Evolutionary conservation across 2,329 filamentous ascomycete species (phyloP).

Genomic region (Daldinia sp.): DNA sequence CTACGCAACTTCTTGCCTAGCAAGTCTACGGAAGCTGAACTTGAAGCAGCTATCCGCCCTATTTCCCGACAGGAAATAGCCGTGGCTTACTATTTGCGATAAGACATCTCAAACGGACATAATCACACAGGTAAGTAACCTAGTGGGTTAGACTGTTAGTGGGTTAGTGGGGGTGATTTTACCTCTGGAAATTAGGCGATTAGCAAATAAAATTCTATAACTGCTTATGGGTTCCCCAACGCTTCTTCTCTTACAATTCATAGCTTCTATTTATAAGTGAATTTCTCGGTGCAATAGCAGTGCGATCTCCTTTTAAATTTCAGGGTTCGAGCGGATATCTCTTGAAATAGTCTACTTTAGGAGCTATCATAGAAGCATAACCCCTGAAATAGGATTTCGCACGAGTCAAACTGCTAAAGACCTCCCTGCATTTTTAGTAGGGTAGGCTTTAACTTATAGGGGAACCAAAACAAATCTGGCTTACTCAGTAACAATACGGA

Average conservation of each 20-base stretch:
- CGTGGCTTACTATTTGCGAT: slow-evolving; percentile 24
- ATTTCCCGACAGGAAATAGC: not conserved
- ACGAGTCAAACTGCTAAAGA: slow-evolving; percentile 7
- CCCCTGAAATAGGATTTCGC: not conserved
- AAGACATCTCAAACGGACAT: not conserved
- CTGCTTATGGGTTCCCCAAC: not conserved
- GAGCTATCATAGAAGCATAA: not conserved
- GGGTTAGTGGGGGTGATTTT: slow-evolving; percentile 15
- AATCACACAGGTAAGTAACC: not conserved
- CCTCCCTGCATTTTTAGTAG: slow-evolving; percentile 3
- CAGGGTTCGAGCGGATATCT: not conserved
- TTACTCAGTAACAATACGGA: slow-evolving; percentile 40
- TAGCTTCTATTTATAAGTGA: not conserved
- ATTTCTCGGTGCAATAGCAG: not conserved
- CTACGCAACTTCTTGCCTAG: not conserved
- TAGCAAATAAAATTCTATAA: slow-evolving; percentile 17
- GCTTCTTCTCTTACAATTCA: not conserved
- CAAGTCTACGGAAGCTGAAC: slow-evolving; percentile 1
- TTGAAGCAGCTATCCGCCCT: not conserved
- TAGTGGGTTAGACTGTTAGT: too few species aligned
- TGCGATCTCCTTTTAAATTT: not conserved
- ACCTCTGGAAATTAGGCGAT: slow-evolving; percentile 20
- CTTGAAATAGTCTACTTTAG: slow-evolving; percentile 2
- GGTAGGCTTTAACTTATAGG: not conserved
- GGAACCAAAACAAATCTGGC: slow-evolving; percentile 28